Base-by-base conservation (phyloP, 441 rosid genomes). In the Euphorbia schlechtendalii region DNA sequence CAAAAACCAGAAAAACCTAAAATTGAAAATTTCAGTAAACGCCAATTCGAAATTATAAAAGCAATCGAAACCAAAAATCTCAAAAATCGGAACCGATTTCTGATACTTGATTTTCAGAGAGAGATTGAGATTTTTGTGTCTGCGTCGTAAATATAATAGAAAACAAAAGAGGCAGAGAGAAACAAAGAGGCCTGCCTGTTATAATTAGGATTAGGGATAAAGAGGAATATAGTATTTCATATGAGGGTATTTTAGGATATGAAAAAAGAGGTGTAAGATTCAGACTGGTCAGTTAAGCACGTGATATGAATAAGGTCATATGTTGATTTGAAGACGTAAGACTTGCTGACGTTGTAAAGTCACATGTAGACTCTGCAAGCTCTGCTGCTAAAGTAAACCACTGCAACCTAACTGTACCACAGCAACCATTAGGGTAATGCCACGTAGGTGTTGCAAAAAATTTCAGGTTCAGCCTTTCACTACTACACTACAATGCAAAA, bases 111-210 rank as follows among this genome's bases (percentile, higher is more conserved):
- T 45, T 57, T 51, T 17, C 20, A 51, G 49, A 48, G n/a, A n/a
- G n/a, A 69, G 56, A 62, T 63, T 63, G 55, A 63, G 63, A 65
- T 41, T 68, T 59, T 61, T 2, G 43, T 7, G 41, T 43, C n/a
- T n/a, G n/a, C n/a, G n/a, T n/a, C n/a, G 51, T n/a, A 14, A 55
- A 53, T 32, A 41, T 6, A 56, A 43, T 25, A 12, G 4, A 58
- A 36, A 15, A 55, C 1, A 17, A 20, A n/a, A 8, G 36, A 20
- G 43, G 43, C 45, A 21, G 17, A 45, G 20, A 34, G 11, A 24
- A 24, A 13, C 2, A 21, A 43, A n/a, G n/a, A n/a, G n/a, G n/a
- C n/a, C n/a, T 3, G 58, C 14, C 17, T 27, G 46, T 61, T 45
- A 14, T 18, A 22, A 13, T 41, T 8, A 25, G 20, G 24, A 34